These are phyloP conservation scores for Corynascus novoguineensis DNA, from an alignment of 495 filamentous ascomycete species.

Conservation along the genomic window DNA sequence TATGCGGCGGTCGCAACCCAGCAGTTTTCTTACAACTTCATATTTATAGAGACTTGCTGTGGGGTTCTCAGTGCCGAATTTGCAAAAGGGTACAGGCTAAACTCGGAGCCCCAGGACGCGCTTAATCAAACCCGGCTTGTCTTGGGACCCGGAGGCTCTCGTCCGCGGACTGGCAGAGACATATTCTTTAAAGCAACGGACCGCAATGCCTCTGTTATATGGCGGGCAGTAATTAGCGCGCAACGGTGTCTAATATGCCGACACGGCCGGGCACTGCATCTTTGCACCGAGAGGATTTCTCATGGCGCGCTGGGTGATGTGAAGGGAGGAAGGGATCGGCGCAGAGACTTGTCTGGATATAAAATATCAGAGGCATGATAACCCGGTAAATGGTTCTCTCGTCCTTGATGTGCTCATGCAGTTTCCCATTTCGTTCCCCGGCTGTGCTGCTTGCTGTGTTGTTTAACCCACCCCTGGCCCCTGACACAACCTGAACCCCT, in stretches of 20 bases:
- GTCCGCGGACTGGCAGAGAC: constrained; percentile 19
- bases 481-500: no score
- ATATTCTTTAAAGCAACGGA: constrained; percentile 1
- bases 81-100: constrained; percentile 15
- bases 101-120: constrained; percentile 2
- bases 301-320: not conserved
- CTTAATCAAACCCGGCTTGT: constrained; percentile 8
- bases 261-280: no score
- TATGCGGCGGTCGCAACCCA: not conserved
- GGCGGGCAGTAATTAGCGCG: not conserved
- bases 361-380: not conserved
- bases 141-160: constrained; percentile 20
- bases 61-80: not conserved
- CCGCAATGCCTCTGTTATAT: constrained; percentile 8
- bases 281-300: not conserved
- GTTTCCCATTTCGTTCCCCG: no score
- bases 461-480: no score
- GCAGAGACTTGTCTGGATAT: no score
- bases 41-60: not conserved
- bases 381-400: not conserved
- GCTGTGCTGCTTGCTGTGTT: no score
- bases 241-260: not conserved
- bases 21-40: not conserved
- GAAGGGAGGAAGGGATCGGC: not conserved
- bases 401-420: no score